Evolutionary conservation across 2,329 filamentous ascomycete species (phyloP).

Genomic region (Exserohilum rostratum): DNA sequence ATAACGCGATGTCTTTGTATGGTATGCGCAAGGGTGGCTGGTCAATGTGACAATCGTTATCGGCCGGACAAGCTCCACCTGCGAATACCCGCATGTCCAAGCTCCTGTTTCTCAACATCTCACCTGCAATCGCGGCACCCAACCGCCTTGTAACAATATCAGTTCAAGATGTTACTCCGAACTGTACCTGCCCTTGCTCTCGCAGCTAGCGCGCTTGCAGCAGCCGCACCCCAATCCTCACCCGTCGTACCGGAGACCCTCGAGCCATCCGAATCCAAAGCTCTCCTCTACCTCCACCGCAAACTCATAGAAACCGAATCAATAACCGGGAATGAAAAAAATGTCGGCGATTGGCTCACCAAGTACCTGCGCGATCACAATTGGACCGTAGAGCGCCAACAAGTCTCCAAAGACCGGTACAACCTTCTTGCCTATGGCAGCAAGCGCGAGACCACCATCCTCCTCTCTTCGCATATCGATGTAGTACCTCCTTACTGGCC

Average conservation of each 20-base stretch:
- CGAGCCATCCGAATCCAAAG: slow-evolving; percentile 32
- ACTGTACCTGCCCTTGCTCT: slow-evolving; percentile 22
- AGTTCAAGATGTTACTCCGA: slow-evolving; percentile 22
- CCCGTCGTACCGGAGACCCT: slow-evolving; percentile 22
- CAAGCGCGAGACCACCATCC: slow-evolving; percentile 61
- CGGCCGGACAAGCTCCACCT: slow-evolving; percentile 4
- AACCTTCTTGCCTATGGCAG: slow-evolving; percentile 75
- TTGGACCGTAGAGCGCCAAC: slow-evolving; percentile 68
- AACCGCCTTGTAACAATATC: background rate
- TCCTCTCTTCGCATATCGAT: slow-evolving; percentile 85
- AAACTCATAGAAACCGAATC: slow-evolving; percentile 77
- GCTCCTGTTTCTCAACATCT: background rate
- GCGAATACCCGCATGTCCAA: background rate
- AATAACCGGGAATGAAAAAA: slow-evolving; percentile 70
- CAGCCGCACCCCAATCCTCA: slow-evolving; percentile 3
- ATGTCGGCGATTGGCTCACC: slow-evolving; percentile 71
- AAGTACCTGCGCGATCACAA: slow-evolving; percentile 66
- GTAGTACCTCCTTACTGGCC: slow-evolving; percentile 71
- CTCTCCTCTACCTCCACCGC: slow-evolving; percentile 75
- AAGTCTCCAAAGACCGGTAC: slow-evolving; percentile 62
- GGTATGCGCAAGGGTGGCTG: no score
- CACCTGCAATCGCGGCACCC: background rate
- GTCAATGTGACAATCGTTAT: background rate
- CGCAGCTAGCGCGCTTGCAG: slow-evolving; percentile 14
- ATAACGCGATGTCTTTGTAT: no score